Evolutionary conservation across 2,329 filamentous ascomycete genomes (phyloP).

Genomic region (Pseudocercospora macadamiae): DNA sequence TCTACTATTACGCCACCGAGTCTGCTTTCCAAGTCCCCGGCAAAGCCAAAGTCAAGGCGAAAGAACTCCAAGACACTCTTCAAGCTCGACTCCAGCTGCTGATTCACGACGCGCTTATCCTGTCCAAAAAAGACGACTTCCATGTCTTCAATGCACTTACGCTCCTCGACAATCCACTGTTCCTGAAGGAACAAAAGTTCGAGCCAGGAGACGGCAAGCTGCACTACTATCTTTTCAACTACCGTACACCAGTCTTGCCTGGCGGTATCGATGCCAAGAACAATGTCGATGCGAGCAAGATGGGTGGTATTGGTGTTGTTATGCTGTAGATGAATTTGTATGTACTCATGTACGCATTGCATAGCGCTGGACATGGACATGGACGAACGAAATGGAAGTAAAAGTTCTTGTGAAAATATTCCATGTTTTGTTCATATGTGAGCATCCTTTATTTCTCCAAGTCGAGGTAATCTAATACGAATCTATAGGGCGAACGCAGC

Average conservation of each 20-base stretch:
- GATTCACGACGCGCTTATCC: slow-evolving; percentile 80
- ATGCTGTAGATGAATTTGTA: slow-evolving; percentile 69
- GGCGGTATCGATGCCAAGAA: slow-evolving; percentile 84
- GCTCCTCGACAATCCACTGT: slow-evolving; percentile 89
- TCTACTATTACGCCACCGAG: slow-evolving; percentile 95
- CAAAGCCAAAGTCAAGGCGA: slow-evolving; percentile 44
- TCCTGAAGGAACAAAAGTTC: slow-evolving; percentile 92
- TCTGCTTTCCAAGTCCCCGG: slow-evolving; percentile 60
- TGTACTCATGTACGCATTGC: too few relatives aligned
- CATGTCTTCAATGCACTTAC: slow-evolving; percentile 97
- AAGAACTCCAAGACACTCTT: slow-evolving; percentile 60
- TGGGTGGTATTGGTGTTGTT: slow-evolving; percentile 88
- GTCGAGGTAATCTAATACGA: too few relatives aligned
- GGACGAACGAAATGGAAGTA: too few relatives aligned
- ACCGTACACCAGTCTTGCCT: slow-evolving; percentile 79
- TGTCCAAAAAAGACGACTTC: slow-evolving; percentile 81
- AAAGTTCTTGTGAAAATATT: too few relatives aligned
- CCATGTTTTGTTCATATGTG: too few relatives aligned
- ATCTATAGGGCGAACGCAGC: too few relatives aligned
- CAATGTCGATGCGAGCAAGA: slow-evolving; percentile 71
- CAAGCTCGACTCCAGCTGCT: slow-evolving; percentile 80
- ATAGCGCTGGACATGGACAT: too few relatives aligned
- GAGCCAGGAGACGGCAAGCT: slow-evolving; percentile 91
- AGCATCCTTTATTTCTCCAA: too few relatives aligned
- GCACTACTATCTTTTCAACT: slow-evolving; percentile 98